These are phyloP conservation scores for Cydonia oblonga DNA, from an alignment of 331 rosid genomes.

Conservation along the genomic window DNA sequence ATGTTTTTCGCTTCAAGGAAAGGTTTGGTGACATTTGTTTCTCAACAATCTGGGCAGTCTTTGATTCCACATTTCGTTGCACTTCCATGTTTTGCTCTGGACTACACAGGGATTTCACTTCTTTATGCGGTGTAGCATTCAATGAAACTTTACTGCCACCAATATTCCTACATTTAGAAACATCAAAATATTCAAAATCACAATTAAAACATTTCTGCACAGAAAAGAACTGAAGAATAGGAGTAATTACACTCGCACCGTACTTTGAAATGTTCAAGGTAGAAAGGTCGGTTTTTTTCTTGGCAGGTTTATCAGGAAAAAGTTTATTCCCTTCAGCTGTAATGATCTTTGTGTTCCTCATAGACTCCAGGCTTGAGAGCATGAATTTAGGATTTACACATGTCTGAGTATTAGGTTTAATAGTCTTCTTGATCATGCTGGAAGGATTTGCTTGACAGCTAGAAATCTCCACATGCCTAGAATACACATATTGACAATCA, in stretches of 20 bases:
- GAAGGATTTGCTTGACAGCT: constrained; percentile 39
- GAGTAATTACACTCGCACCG: constrained; percentile 3
- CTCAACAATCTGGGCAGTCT: constrained; percentile 27
- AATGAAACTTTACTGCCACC: constrained; percentile 27
- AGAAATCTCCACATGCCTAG: constrained; percentile 8
- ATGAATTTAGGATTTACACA: constrained; percentile 23
- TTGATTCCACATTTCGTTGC: constrained; percentile 22
- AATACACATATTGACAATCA: constrained; percentile 11
- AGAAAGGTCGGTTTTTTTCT: constrained; percentile 35
- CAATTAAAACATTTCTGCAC: not conserved
- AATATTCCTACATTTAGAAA: constrained; percentile 23
- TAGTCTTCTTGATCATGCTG: constrained; percentile 30
- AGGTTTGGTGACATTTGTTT: constrained; percentile 25
- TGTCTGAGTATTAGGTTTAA: constrained; percentile 20
- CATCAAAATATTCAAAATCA: constrained; percentile 6
- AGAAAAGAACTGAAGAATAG: constrained; percentile 1
- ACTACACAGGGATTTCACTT: not conserved
- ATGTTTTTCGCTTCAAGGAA: constrained; percentile 49
- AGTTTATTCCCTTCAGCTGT: constrained; percentile 39
- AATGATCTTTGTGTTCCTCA: constrained; percentile 26
- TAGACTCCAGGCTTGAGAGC: constrained; percentile 24
- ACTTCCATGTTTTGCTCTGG: constrained; percentile 26
- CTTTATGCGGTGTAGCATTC: constrained; percentile 7
- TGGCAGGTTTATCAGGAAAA: constrained; percentile 28
- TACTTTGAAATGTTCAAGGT: constrained; percentile 43